These are phyloP conservation scores for Quercus gilva DNA, from an alignment of 306 rosid genomes.

Conservation along the genomic window DNA sequence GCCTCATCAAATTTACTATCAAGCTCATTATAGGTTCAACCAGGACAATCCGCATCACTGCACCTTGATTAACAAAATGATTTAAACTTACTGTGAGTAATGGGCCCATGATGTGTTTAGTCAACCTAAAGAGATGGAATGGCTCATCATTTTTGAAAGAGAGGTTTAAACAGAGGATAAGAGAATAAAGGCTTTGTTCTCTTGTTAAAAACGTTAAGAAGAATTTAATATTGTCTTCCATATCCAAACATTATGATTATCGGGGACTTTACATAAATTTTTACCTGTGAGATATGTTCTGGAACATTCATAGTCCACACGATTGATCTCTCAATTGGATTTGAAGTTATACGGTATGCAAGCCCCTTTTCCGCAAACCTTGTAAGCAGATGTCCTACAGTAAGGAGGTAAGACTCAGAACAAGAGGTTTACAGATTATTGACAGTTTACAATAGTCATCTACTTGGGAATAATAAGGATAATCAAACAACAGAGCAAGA, in stretches of 20 bases:
- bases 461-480: not conserved
- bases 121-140: not conserved
- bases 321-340: conserved; percentile 79
- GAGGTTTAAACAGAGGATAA: not conserved
- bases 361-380: conserved; percentile 87
- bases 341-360: conserved; percentile 71
- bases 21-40: not conserved
- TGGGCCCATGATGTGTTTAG: not conserved
- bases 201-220: not conserved
- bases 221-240: not conserved
- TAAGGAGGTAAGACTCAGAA: conserved; percentile 1
- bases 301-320: conserved; percentile 89
- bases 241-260: not conserved
- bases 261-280: not conserved
- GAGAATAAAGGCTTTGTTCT: not conserved
- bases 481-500: too few relatives aligned
- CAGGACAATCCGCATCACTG: not conserved
- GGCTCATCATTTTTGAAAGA: not conserved
- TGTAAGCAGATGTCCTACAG: conserved; percentile 74
- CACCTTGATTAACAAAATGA: not conserved
- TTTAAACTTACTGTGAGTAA: not conserved
- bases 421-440: not conserved
- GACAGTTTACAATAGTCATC: not conserved
- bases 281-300: conserved; percentile 74
- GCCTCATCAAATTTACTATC: not conserved